These are phyloP conservation scores for Diplodia corticola DNA, from an alignment of 2,329 filamentous ascomycete genomes.

Conservation along the genomic window DNA sequence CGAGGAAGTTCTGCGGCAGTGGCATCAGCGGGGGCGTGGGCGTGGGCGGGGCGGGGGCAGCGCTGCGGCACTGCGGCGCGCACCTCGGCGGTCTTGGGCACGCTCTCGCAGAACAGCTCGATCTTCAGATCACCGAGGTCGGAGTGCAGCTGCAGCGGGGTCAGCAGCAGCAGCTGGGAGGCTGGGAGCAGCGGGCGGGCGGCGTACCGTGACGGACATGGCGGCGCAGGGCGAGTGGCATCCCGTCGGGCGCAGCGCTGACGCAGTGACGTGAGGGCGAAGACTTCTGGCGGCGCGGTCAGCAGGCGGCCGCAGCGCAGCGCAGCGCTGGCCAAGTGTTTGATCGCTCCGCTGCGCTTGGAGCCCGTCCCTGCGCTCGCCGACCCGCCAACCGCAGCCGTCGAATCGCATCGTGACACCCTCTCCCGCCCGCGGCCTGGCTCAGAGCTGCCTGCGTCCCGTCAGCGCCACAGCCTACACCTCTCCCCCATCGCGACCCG, in stretches of 20 bases:
- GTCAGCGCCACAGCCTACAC: conserved; percentile 22
- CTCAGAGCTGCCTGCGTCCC: conserved; percentile 16
- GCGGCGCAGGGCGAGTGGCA: conserved; percentile 25
- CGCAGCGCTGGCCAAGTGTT: conserved; percentile 12
- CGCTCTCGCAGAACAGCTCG: conserved; percentile 92
- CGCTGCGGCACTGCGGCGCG: no score
- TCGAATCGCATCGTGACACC: conserved; percentile 22
- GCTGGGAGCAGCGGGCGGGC: neutral
- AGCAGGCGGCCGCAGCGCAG: conserved; percentile 14
- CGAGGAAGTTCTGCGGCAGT: conserved; percentile 74
- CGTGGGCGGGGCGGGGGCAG: neutral
- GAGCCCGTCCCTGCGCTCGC: conserved; percentile 18
- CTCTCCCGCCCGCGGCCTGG: conserved; percentile 14
- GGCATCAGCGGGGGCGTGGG: neutral
- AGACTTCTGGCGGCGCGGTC: conserved; percentile 19
- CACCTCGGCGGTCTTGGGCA: conserved; percentile 88
- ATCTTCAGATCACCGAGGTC: conserved; percentile 88
- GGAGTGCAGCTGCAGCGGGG: conserved; percentile 66
- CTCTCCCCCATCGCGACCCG: conserved; percentile 4
- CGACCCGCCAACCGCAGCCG: conserved; percentile 19
- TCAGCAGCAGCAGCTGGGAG: neutral
- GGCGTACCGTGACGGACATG: conserved; percentile 51
- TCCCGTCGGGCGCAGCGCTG: conserved; percentile 19
- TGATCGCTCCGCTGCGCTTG: conserved; percentile 19
- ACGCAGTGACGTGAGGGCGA: conserved; percentile 19